Conservation (phyloP, 352 stramenopile species). For the Paralagenidium karlingii region DNA sequence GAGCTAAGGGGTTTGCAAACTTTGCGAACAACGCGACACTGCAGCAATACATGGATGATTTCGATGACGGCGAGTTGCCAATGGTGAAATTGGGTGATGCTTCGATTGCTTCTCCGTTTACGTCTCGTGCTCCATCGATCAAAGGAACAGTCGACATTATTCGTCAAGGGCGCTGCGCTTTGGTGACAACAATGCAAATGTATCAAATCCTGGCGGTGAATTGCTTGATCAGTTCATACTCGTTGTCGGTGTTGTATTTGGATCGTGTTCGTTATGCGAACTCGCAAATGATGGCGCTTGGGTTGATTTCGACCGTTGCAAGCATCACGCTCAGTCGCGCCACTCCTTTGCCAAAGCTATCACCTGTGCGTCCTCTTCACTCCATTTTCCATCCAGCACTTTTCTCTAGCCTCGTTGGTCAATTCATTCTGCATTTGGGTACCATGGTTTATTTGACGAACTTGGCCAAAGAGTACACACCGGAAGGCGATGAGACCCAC, state of each 20-base stretch:
- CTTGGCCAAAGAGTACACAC: slow-evolving; percentile 84
- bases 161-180: slow-evolving; percentile 95
- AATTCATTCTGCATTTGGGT: slow-evolving; percentile 93
- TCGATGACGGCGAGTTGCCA: slow-evolving; percentile 84
- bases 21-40: slow-evolving; percentile 82
- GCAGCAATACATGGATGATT: slow-evolving; percentile 85
- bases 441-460: slow-evolving; percentile 90
- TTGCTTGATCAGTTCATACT: slow-evolving; percentile 97
- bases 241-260: slow-evolving; percentile 97
- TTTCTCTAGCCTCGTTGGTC: slow-evolving; percentile 89
- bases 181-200: slow-evolving; percentile 99
- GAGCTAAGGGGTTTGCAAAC: slow-evolving; percentile 72
- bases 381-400: slow-evolving; percentile 93
- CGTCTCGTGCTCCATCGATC: slow-evolving; percentile 87
- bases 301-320: slow-evolving; percentile 77
- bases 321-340: slow-evolving; percentile 83
- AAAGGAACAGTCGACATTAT: slow-evolving; percentile 93
- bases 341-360: slow-evolving; percentile 91
- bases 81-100: slow-evolving; percentile 99
- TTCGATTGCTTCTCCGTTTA: slow-evolving; percentile 99
- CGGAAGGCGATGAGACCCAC: slow-evolving; percentile 61
- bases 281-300: slow-evolving; percentile 87
- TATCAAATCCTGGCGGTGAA: slow-evolving; percentile 99
- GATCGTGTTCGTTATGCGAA: slow-evolving; percentile 99
- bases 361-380: slow-evolving; percentile 83